Evolutionary conservation across 495 filamentous ascomycete genomes (phyloP), one percentile per base, ranked within the genome.

Genomic region (Xylaria castorea): DNA sequence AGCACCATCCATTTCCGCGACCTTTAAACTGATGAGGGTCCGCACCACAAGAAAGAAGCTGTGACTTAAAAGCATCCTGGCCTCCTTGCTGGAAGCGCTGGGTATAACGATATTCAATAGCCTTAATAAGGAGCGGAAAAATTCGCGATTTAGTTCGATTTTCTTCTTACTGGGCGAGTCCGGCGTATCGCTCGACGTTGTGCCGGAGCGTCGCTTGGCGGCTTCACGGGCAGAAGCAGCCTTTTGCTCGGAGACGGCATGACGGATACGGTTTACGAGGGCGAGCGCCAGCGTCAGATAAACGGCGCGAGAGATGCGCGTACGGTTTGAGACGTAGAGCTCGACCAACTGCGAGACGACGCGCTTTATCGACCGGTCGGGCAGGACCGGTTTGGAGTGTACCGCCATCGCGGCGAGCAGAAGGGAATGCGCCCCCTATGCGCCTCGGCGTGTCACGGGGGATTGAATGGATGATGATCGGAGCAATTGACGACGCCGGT

Each of bases 131-230:
- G 92, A 93, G 78, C 90, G 90, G 84, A 99, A 97, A 86, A 99
- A 99, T 80, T 98, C 96, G 68, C 93, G 88, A 76, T 99, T 97
- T 61, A 99, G 84, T 83, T 97, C 96, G 22, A 97, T 94, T 83
- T 93, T 94, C 85, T 94, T 95, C 78, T 88, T 89, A 73, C 86
- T 87, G 75, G 81, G 76, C 18, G 76, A 82, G n/a, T 81, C 80
- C 7, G 77, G 81, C 34, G 82, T 78, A 65, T 79, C 82, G 51
- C 77, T 82, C 34, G 88, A 82, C 12, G 85, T 85, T 46, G 85
- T 89, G 50, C 89, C 91, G 6, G 81, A 84, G 20, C 86, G 84
- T 38, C 89, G 89, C 71, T 89, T 79, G 75, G 90, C 89, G 2
- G 89, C 89, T 71, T 94, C 91, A 66, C 92, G 91, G 14, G 83